These are phyloP conservation scores for Colletotrichum sp. DNA, from an alignment of 2,329 filamentous ascomycete species.

Conservation along the genomic window DNA sequence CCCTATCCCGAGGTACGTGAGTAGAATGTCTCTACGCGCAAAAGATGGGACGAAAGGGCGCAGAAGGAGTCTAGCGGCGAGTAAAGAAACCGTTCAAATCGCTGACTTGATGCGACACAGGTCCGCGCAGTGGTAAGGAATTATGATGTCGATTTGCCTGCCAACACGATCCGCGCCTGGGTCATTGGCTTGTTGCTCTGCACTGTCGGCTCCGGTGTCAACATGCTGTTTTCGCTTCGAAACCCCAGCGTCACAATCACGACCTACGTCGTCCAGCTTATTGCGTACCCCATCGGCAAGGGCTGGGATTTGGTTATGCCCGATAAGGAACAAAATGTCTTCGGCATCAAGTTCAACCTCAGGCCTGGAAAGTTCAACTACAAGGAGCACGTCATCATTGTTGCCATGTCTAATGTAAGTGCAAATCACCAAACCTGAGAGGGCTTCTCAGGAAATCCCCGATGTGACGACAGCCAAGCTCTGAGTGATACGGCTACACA, in stretches of 20 bases:
- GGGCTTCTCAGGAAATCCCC: background rate
- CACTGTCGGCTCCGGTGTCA: conserved; percentile 65
- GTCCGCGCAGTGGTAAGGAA: conserved; percentile 70
- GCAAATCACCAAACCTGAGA: background rate
- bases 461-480: background rate
- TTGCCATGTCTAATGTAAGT: conserved; percentile 68
- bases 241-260: conserved; percentile 64
- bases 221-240: conserved; percentile 65
- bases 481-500: background rate
- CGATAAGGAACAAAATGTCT: conserved; percentile 53
- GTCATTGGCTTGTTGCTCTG: conserved; percentile 64
- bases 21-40: background rate
- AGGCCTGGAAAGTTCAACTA: conserved; percentile 64
- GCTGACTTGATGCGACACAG: conserved; percentile 34
- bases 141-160: conserved; percentile 67
- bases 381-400: conserved; percentile 67
- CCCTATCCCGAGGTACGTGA: conserved; percentile 66
- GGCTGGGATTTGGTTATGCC: conserved; percentile 62
- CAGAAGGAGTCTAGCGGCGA: background rate
- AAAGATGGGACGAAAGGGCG: background rate
- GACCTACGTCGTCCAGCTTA: conserved; percentile 66
- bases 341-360: conserved; percentile 60
- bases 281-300: conserved; percentile 64
- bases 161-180: conserved; percentile 70
- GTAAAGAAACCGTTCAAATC: background rate